Evolutionary conservation across 805 yeast species (phyloP).

Genomic region (Cyberlindnera galapagoensis): DNA sequence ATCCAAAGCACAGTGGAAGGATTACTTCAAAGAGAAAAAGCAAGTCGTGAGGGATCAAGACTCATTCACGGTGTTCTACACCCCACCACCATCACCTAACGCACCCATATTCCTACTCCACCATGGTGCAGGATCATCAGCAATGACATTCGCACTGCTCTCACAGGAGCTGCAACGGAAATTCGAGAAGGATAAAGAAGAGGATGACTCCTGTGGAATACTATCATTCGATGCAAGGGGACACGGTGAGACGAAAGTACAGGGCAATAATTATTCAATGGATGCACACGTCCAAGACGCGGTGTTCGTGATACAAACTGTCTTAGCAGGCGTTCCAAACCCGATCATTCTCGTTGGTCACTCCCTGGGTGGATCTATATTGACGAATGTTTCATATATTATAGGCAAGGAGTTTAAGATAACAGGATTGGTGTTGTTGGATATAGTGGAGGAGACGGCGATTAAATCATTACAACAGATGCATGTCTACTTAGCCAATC

Average conservation of each 20-base stretch:
- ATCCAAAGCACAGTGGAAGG: constrained; percentile 29
- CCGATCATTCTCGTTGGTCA: constrained; percentile 71
- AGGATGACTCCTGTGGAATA: constrained; percentile 47
- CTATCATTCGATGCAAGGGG: constrained; percentile 79
- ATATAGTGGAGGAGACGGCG: constrained; percentile 94
- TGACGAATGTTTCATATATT: constrained; percentile 44
- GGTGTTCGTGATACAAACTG: constrained; percentile 35
- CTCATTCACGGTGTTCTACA: constrained; percentile 49
- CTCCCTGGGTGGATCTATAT: constrained; percentile 86
- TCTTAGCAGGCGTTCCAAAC: constrained; percentile 24
- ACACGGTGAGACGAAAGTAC: constrained; percentile 54
- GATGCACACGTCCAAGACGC: constrained; percentile 55
- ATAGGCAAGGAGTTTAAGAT: constrained; percentile 24
- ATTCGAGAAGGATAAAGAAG: constrained; percentile 12
- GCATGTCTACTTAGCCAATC: constrained; percentile 53
- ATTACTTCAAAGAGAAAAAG: constrained; percentile 29
- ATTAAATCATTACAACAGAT: constrained; percentile 60
- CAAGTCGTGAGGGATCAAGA: constrained; percentile 16
- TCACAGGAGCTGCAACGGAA: constrained; percentile 29
- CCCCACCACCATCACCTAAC: constrained; percentile 36
- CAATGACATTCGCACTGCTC: constrained; percentile 64
- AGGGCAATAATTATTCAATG: constrained; percentile 34
- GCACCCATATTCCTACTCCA: constrained; percentile 67
- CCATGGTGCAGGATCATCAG: constrained; percentile 95
- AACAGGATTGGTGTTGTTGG: constrained; percentile 72